These are phyloP conservation scores for Chlorella sp. DNA, from an alignment of 139 green algal genomes.

Conservation along the genomic window DNA sequence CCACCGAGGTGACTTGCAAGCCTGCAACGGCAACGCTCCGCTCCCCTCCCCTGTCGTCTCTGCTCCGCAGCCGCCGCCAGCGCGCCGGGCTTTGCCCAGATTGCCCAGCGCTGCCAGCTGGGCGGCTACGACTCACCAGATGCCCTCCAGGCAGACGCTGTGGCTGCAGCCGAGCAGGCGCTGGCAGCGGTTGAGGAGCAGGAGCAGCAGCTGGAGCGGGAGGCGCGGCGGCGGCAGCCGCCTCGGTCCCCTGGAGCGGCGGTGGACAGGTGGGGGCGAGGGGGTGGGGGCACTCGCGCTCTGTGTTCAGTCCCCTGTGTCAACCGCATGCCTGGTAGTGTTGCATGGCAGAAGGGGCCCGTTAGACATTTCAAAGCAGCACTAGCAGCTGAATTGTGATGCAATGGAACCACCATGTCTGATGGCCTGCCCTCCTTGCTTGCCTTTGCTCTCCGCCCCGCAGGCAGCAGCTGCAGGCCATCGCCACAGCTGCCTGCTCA, in stretches of 20 bases:
- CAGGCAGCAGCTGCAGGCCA: neutral
- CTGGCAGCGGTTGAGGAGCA: neutral
- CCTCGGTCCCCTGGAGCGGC: no score
- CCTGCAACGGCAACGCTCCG: neutral
- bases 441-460: no score
- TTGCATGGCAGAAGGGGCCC: no score
- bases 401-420: no score
- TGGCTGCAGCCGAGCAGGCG: neutral
- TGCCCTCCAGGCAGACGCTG: constrained; percentile 3
- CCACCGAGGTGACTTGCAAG: no score
- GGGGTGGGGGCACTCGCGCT: no score
- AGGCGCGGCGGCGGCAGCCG: neutral
- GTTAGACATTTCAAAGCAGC: no score
- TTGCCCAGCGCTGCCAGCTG: neutral
- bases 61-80: neutral
- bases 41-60: neutral
- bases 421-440: no score
- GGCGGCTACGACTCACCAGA: neutral
- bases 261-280: no score
- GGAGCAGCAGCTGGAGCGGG: neutral
- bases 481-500: neutral
- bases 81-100: neutral
- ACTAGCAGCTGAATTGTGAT: no score
- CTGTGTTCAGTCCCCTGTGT: no score
- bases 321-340: no score